These are phyloP conservation scores for Macrocybe gigantea DNA, from an alignment of 768 basidiomycete species.

Conservation along the genomic window DNA sequence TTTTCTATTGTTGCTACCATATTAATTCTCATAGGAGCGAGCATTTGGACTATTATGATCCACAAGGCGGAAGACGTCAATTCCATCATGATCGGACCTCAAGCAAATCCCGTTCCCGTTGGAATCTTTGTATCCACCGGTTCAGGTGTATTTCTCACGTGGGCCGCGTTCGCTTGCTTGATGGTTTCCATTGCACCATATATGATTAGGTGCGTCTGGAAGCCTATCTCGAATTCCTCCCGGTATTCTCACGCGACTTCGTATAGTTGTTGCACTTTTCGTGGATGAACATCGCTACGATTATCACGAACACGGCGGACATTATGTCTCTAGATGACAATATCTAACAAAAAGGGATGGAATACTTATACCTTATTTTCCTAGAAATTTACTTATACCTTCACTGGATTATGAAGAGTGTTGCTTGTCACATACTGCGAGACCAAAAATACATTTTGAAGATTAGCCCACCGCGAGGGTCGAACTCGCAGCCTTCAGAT, in stretches of 20 bases:
- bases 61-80: constrained; percentile 61
- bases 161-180: constrained; percentile 71
- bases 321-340: no score
- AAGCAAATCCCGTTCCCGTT: constrained; percentile 32
- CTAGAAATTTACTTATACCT: no score
- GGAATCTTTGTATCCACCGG: constrained; percentile 64
- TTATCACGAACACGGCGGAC: no score
- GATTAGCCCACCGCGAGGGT: constrained; percentile 75
- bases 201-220: constrained; percentile 53
- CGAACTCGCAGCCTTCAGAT: constrained; percentile 87
- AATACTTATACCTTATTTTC: no score
- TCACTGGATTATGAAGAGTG: no score
- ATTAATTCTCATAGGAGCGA: constrained; percentile 61
- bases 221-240: neutral
- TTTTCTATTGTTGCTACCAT: constrained; percentile 56
- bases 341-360: no score
- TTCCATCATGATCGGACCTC: constrained; percentile 32
- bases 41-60: constrained; percentile 75
- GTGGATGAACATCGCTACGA: no score
- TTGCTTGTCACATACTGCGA: no score
- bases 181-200: constrained; percentile 66
- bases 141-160: constrained; percentile 57
- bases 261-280: no score
- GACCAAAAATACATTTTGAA: neutral
- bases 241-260: no score